Base-by-base conservation (phyloP, 768 basidiomycete genomes). In the Russula emetica region DNA sequence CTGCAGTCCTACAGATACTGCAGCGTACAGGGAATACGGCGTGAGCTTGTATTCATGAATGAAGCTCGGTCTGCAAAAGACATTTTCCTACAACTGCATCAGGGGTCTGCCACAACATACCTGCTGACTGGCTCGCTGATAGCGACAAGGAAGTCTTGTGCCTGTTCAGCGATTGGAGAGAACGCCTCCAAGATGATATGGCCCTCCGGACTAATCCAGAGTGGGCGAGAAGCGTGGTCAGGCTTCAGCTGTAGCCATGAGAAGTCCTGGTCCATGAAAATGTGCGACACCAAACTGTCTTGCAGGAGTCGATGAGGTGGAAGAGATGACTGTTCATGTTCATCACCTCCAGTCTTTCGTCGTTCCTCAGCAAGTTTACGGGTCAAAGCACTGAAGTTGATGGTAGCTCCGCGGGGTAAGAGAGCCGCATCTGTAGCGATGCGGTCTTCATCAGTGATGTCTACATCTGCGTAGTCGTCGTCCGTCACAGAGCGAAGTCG, bases 1-100 rank as follows among this genome's bases (percentile, higher is more conserved):
- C 74, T 98, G 93, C 32, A 99, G 79, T 32, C 97, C 97, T 64
- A 99, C 97, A 16, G 96, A 98, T 66, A 99, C 96, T 55, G 97
- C 97, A 64, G 97, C 97, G 75, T 99, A 98, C 18, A 99, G 80
- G 20, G 96, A 98, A 76, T 98, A 97, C 51, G 94, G 89, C 62
- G 96, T 98, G 72, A 99, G 85, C 77, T 96, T 94, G 82, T 98
- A 99, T 80, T 98, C 97, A 78, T 99, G 96, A 67, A 98, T 95
- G 77, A 96, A 94, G 54, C 93, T 87, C 58, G 97, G 97, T 80
- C 96, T 96, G 68, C 32, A 45, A 61, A 67, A 38, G 34, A 61
- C 67, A 58, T 65, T 67, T 63, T 65, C 54, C 45, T 45, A 66
- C 73, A 75, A 64, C 72, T 76, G 78, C 76, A 55, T 42, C 42